These are phyloP conservation scores for Tuber microsphaerosporum DNA, from an alignment of 495 filamentous ascomycete genomes.

Conservation along the genomic window DNA sequence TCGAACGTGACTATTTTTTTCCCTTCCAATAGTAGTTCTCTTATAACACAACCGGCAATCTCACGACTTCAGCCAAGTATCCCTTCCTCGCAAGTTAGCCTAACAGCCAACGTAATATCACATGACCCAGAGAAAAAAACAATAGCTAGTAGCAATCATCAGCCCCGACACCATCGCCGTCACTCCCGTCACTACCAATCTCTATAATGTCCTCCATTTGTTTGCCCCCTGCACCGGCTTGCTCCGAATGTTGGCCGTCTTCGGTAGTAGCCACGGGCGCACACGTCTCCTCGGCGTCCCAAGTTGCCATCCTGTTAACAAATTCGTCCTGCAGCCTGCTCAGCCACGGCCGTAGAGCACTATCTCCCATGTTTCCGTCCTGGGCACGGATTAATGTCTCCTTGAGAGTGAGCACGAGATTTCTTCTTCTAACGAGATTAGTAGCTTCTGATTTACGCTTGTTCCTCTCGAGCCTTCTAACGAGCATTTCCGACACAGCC, in stretches of 20 bases:
- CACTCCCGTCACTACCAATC: background rate
- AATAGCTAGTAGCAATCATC: background rate
- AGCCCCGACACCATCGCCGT: background rate
- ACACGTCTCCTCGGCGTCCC: conserved; percentile 43
- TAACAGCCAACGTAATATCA: background rate
- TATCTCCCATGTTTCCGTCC: conserved; percentile 60
- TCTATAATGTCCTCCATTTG: background rate
- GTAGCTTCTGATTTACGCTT: conserved; percentile 54
- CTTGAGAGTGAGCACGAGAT: conserved; percentile 63
- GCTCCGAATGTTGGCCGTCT: background rate
- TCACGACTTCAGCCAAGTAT: background rate
- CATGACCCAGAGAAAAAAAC: background rate
- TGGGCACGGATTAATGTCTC: conserved; percentile 68
- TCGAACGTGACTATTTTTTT: background rate
- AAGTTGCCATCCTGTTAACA: conserved; percentile 59
- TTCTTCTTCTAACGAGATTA: conserved; percentile 56
- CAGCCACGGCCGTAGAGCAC: conserved; percentile 58
- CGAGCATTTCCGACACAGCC: conserved; percentile 58
- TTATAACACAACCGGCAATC: background rate
- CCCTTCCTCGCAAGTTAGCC: background rate
- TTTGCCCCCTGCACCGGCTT: background rate
- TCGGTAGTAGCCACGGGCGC: background rate
- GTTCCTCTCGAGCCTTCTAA: conserved; percentile 52
- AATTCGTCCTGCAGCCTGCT: conserved; percentile 70
- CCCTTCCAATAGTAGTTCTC: background rate